Conservation (phyloP, 2,329 filamentous ascomycete species). For the Neofusicoccum cordaticola region DNA sequence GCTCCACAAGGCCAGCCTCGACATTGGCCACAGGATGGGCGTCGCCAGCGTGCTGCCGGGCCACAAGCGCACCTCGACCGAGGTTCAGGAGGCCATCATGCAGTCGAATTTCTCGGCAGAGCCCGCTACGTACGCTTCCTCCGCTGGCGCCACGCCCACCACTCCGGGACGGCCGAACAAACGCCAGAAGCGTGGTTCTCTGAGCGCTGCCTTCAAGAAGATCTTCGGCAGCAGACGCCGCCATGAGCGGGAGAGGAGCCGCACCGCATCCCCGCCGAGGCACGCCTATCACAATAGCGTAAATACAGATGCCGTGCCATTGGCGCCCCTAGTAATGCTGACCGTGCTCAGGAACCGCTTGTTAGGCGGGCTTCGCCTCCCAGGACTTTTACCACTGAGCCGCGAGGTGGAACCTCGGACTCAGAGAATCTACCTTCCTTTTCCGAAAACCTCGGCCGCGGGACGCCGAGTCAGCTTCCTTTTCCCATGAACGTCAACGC, state of each 20-base stretch:
- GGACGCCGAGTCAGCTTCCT: constrained; percentile 35
- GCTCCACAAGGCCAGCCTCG: constrained; percentile 12
- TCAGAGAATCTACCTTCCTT: constrained; percentile 16
- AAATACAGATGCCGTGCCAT: constrained; percentile 17
- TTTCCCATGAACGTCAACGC: constrained; percentile 43
- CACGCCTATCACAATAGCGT: constrained; percentile 38
- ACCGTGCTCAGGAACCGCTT: constrained; percentile 5
- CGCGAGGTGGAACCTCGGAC: not conserved
- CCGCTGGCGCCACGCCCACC: constrained; percentile 30
- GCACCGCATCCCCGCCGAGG: constrained; percentile 22
- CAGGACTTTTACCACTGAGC: not conserved
- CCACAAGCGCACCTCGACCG: constrained; percentile 25
- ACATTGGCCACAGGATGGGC: not conserved
- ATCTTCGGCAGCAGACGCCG: constrained; percentile 37
- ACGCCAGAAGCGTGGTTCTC: constrained; percentile 34
- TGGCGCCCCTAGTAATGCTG: not conserved
- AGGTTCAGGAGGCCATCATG: constrained; percentile 25
- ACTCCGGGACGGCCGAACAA: constrained; percentile 24
- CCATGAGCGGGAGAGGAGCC: constrained; percentile 21
- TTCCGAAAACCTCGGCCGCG: constrained; percentile 32
- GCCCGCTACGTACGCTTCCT: not conserved
- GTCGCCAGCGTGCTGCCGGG: constrained; percentile 14
- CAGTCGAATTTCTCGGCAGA: constrained; percentile 18
- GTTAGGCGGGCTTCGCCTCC: not conserved
- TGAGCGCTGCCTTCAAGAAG: constrained; percentile 36